Evolutionary conservation across 2,329 filamentous ascomycete genomes (phyloP).

Genomic region (Neocucurbitaria cava): DNA sequence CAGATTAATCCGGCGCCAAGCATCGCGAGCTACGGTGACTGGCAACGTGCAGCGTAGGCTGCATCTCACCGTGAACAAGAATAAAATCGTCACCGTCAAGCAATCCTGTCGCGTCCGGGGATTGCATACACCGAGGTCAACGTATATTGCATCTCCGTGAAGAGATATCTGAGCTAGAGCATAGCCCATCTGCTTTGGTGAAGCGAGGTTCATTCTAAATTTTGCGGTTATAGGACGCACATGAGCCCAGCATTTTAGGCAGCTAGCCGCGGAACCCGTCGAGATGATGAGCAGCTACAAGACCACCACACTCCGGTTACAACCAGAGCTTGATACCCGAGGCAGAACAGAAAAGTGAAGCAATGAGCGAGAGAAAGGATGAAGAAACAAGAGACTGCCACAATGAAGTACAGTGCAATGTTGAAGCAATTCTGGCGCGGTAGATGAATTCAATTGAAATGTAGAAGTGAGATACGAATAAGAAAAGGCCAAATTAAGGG

Average conservation of each 20-base stretch:
- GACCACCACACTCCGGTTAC: not conserved
- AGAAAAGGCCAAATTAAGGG: no score
- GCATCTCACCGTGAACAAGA: not conserved
- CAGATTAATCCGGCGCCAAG: slow-evolving; percentile 10
- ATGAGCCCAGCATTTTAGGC: not conserved
- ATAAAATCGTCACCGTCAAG: not conserved
- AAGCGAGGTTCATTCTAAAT: not conserved
- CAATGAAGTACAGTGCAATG: no score
- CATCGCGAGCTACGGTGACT: slow-evolving; percentile 2
- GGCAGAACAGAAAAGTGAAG: no score
- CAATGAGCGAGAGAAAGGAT: no score
- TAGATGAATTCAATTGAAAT: no score
- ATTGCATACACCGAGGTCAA: not conserved
- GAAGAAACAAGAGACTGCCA: no score
- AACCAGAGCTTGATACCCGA: no score
- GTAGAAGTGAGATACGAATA: no score
- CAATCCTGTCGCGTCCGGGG: not conserved
- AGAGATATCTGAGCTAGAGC: no score
- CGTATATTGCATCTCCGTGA: no score
- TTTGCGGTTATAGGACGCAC: not conserved
- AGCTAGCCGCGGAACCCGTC: not conserved
- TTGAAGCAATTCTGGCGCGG: no score
- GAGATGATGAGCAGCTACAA: not conserved
- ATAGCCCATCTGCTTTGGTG: not conserved
- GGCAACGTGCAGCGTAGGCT: not conserved